Base-by-base conservation (phyloP, 2,329 filamentous ascomycete genomes). In the Amesomyces nigricolor region DNA sequence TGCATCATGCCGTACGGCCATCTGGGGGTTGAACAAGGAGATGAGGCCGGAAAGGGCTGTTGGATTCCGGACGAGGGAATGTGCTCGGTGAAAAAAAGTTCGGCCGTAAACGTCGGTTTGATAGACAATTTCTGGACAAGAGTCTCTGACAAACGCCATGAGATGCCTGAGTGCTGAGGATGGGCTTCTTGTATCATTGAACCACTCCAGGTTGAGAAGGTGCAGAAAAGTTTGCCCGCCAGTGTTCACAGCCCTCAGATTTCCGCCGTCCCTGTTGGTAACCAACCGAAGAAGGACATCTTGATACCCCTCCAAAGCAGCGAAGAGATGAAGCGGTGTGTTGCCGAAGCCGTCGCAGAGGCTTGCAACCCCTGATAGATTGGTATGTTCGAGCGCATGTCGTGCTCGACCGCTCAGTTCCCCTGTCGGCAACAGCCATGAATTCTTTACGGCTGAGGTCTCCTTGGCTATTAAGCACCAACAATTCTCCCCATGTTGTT, bases 211-310 rank as follows among this genome's bases (percentile, higher is more conserved):
- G 5, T 68, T 63, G 10, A 79, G 62, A 1, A 77, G 67, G 46
- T 79, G 74, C 26, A 81, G 65, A 35, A 79, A 78, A 0, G 75
- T 79, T 64, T 80, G 77, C 2, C 72, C 72, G 1, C 71, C 74
- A 5, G 68, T 73, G 60, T 80, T 80, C 26, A 73, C 58, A 2
- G 66, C 64, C 4, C 57, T 53, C 14, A 69, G n/a, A 2, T 7
- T 40, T 1, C 35, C 59, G 3, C 64, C 54, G 39, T 61, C 59
- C 17, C 59, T 51, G 35, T 57, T 56, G 11, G 61, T 48, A 2
- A 67, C 58, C 56, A 67, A 56, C 26, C 62, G 49, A 17, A 68
- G 57, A 2, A 76, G 65, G 7, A 65, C 26, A 2, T 68, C 59
- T 14, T 63, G 60, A 22, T 61, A 63, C 1, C 65, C 66, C 17